phyloP scores from a whole-genome alignment of 177 flowering plant genomes.

The Vitis hybrid region DNA sequence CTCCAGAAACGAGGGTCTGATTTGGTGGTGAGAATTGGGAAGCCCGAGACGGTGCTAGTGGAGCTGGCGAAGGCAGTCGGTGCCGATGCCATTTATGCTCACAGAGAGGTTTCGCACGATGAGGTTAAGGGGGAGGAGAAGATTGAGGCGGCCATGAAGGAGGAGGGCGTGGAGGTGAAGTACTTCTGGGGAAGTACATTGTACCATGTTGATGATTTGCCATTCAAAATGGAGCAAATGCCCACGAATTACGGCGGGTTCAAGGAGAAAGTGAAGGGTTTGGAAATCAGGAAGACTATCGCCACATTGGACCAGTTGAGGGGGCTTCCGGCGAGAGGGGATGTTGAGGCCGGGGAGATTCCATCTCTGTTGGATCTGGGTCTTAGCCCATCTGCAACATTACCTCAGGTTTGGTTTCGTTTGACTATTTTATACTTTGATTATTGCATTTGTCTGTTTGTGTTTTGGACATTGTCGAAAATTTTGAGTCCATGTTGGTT shows the following conservation, averaged over 20 bases:
- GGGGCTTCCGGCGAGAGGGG: slow-evolving; percentile 76
- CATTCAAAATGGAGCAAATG: slow-evolving; percentile 83
- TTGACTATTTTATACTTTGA: background rate
- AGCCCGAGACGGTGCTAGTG: slow-evolving; percentile 67
- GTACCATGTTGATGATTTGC: slow-evolving; percentile 88
- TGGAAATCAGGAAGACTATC: slow-evolving; percentile 76
- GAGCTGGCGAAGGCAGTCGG: slow-evolving; percentile 84
- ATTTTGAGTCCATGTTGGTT: no score
- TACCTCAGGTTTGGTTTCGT: slow-evolving; percentile 53
- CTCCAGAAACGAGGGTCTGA: slow-evolving; percentile 77
- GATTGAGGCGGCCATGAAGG: slow-evolving; percentile 76
- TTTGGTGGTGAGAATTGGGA: slow-evolving; percentile 79
- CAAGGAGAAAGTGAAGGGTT: slow-evolving; percentile 68
- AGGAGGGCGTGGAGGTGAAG: slow-evolving; percentile 88
- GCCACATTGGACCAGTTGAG: slow-evolving; percentile 73
- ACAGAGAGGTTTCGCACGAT: slow-evolving; percentile 69
- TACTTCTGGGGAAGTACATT: slow-evolving; percentile 98
- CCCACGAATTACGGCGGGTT: slow-evolving; percentile 81
- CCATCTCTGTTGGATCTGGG: slow-evolving; percentile 84
- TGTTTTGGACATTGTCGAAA: no score
- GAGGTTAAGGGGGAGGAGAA: slow-evolving; percentile 80
- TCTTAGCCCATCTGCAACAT: slow-evolving; percentile 50
- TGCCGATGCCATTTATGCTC: slow-evolving; percentile 84
- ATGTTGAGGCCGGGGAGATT: slow-evolving; percentile 86
- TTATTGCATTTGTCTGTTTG: background rate